Conservation (phyloP, 2,329 filamentous ascomycete genomes). For the Sclerotinia borealis region DNA sequence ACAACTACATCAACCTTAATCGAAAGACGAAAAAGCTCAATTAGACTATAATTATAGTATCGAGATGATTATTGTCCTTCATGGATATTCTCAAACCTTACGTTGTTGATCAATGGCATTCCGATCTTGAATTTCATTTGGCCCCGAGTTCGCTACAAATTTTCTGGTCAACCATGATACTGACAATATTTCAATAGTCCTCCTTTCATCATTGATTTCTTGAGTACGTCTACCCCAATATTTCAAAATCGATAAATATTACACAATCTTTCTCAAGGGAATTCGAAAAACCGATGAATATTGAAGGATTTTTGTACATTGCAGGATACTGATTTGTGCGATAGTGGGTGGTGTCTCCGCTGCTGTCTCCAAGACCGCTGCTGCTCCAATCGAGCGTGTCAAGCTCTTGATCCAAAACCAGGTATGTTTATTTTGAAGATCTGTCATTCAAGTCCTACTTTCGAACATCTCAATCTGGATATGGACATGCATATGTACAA, state of each 20-base stretch:
- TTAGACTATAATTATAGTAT: neutral
- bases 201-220: constrained; percentile 91
- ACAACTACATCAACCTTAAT: neutral
- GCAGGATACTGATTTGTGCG: constrained; percentile 28
- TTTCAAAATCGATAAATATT: constrained; percentile 13
- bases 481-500: constrained; percentile 9
- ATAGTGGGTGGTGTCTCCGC: constrained; percentile 99
- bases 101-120: constrained; percentile 22
- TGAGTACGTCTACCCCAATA: constrained; percentile 68
- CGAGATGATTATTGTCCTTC: neutral
- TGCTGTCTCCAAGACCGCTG: constrained; percentile 99
- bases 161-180: constrained; percentile 16
- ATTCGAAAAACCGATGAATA: constrained; percentile 11
- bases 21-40: neutral
- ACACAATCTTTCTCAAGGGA: constrained; percentile 13
- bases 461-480: constrained; percentile 19
- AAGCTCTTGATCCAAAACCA: constrained; percentile 99
- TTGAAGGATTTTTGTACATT: neutral
- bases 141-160: constrained; percentile 11
- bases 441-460: constrained; percentile 4
- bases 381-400: constrained; percentile 99
- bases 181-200: constrained; percentile 45
- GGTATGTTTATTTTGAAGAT: constrained; percentile 52
- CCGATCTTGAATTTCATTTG: constrained; percentile 18
- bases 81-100: constrained; percentile 14